Evolutionary conservation across 129 eudicot species (phyloP).

Genomic region (Arctium minus): DNA sequence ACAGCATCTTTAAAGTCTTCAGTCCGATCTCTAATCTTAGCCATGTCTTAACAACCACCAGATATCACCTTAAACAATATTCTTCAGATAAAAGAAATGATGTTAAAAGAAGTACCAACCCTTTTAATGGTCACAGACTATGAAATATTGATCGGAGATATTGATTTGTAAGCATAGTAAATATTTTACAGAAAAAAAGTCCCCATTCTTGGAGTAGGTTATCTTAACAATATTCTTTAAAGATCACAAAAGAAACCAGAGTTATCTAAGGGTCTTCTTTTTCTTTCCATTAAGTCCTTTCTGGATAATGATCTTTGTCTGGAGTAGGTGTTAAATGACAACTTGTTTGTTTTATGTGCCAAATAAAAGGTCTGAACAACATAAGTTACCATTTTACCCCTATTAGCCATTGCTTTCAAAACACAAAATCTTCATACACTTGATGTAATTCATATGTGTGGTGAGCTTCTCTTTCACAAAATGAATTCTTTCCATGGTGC

Average conservation of each 20-base stretch:
- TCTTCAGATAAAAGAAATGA: neutral
- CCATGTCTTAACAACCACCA: slow-evolving; percentile 44
- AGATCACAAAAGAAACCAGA: neutral
- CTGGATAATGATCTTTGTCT: too few relatives aligned
- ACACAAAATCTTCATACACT: too few relatives aligned
- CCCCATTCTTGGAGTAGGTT: neutral
- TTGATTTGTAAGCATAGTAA: neutral
- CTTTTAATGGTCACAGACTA: neutral
- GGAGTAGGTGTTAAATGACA: too few relatives aligned
- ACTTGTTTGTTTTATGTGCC: too few relatives aligned
- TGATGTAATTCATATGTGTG: too few relatives aligned
- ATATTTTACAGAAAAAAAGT: neutral
- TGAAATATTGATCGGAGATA: neutral
- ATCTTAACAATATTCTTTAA: neutral
- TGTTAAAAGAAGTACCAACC: slow-evolving; percentile 1
- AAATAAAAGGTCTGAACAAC: too few relatives aligned
- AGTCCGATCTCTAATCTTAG: slow-evolving; percentile 74
- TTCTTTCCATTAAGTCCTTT: too few relatives aligned
- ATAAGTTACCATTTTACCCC: too few relatives aligned
- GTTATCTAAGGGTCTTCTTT: neutral
- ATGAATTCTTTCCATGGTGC: too few relatives aligned
- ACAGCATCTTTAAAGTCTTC: slow-evolving; percentile 97
- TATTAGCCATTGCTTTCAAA: too few relatives aligned
- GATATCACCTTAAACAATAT: neutral
- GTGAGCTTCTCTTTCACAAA: too few relatives aligned